Evolutionary conservation across 148 eudicot species (phyloP), one percentile per base, ranked within the genome.

Genomic region (Rhododendron vialii): DNA sequence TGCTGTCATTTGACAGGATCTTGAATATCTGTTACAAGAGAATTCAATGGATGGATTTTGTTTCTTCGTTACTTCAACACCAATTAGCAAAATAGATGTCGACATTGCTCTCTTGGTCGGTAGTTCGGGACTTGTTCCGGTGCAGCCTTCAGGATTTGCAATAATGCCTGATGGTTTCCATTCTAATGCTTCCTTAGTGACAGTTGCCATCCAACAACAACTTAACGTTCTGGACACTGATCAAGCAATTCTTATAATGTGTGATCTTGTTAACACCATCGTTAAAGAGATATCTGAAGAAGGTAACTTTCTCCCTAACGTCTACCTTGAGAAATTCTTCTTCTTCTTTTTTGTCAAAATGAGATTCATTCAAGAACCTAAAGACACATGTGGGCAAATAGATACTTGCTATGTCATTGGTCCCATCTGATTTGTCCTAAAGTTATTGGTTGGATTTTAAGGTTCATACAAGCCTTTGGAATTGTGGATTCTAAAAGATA

Each of bases 31-130:
- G 35, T 26, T 79, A 79, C 82, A 79, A 79, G 82, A 79, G 36
- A 50, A 59, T 48, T 79, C 82, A 79, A n/a, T 2, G 6, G 82
- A 79, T 79, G 82, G 82, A 79, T 79, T 79, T 79, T 79, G 82
- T 45, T 79, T 50, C 53, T 79, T 79, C 2, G 35, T 79, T n/a
- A 45, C 51, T 26, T 79, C 59, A 2, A 8, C 82, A 11, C 55
- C 82, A 26, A 43, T 79, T 48, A 79, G 28, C 18, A 13, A 47
- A 79, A 1, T 48, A 43, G 82, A 47, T 24, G 36, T 79, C 35
- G 28, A 79, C 35, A 24, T 5, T 47, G 28, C 59, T 48, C 50
- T 79, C 59, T 48, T 47, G 5, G 17, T 45, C 15, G 33, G 59
- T 55, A 55, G 61, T 20, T 45, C 30, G 12, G 50, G 59, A 43